These are phyloP conservation scores for Taiwanofungus camphoratus DNA, from an alignment of 1,284 basidiomycete genomes.

Conservation along the genomic window DNA sequence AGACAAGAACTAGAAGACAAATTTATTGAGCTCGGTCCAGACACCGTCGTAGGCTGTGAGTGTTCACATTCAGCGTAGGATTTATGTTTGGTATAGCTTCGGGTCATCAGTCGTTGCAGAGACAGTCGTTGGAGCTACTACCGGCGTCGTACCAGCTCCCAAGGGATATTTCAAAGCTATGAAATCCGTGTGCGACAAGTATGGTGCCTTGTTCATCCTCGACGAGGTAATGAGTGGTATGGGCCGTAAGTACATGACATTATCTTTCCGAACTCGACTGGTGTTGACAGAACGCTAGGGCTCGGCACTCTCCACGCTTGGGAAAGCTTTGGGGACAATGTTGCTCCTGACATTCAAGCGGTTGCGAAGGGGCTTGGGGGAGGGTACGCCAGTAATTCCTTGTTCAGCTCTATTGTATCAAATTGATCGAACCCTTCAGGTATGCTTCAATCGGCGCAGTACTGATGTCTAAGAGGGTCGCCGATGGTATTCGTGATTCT, in stretches of 20 bases:
- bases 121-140: slow-evolving; percentile 78
- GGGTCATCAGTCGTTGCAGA: slow-evolving; percentile 84
- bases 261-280: slow-evolving; percentile 4
- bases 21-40: slow-evolving; percentile 73
- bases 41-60: slow-evolving; percentile 76
- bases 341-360: slow-evolving; percentile 75
- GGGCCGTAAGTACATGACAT: slow-evolving; percentile 52
- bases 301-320: slow-evolving; percentile 84
- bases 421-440: slow-evolving; percentile 32
- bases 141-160: slow-evolving; percentile 68
- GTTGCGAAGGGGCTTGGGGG: slow-evolving; percentile 85
- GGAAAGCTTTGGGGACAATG: slow-evolving; percentile 76
- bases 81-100: no score
- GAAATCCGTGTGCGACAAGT: slow-evolving; percentile 82
- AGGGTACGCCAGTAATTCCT: slow-evolving; percentile 43
- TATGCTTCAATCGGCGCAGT: slow-evolving; percentile 82
- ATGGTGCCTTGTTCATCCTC: slow-evolving; percentile 81
- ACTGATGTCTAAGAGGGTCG: slow-evolving; percentile 67
- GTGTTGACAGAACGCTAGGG: slow-evolving; percentile 35
- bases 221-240: slow-evolving; percentile 88
- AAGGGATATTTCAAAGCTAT: slow-evolving; percentile 81
- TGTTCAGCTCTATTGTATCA: not conserved
- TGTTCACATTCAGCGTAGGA: slow-evolving; percentile 6
- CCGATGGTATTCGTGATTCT: slow-evolving; percentile 58
- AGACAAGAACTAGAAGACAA: slow-evolving; percentile 78